Evolutionary conservation across 2,329 filamentous ascomycete genomes (phyloP).

Genomic region (Arthrinium puccinioides): DNA sequence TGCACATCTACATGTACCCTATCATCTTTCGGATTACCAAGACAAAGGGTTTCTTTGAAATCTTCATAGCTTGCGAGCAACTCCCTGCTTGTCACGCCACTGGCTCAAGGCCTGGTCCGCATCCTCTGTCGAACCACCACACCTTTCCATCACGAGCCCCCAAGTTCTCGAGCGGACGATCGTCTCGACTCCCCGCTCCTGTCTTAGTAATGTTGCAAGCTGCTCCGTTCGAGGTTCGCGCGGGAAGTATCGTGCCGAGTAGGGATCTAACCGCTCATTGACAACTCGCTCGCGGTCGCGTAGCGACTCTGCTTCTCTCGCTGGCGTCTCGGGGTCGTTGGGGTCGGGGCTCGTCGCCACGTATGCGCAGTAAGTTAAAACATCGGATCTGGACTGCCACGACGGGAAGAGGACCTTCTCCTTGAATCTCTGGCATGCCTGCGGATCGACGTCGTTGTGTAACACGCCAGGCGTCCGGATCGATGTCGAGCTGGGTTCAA

Average conservation of each 20-base stretch:
- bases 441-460: conserved; percentile 47
- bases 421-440: conserved; percentile 66
- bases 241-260: conserved; percentile 76
- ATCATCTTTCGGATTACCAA: too few relatives aligned
- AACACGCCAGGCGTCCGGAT: conserved; percentile 46
- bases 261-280: conserved; percentile 86
- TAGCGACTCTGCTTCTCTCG: conserved; percentile 63
- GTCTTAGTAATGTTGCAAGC: conserved; percentile 64
- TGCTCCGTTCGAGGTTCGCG: conserved; percentile 73
- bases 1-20: too few relatives aligned
- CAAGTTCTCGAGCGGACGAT: conserved; percentile 80
- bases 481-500: conserved; percentile 74
- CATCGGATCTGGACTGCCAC: conserved; percentile 77
- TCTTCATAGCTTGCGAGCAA: too few relatives aligned
- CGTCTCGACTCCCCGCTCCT: conserved; percentile 68
- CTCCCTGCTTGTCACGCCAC: conserved; percentile 14
- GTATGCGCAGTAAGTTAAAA: conserved; percentile 80
- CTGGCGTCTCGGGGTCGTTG: conserved; percentile 69
- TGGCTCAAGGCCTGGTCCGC: conserved; percentile 45
- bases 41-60: too few relatives aligned
- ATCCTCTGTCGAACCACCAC: conserved; percentile 47
- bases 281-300: conserved; percentile 67
- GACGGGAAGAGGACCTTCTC: conserved; percentile 75
- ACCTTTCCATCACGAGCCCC: conserved; percentile 70
- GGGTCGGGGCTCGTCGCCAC: conserved; percentile 86